Evolutionary conservation across 257 asterid species (phyloP).

Genomic region (Jasminum sambac): DNA sequence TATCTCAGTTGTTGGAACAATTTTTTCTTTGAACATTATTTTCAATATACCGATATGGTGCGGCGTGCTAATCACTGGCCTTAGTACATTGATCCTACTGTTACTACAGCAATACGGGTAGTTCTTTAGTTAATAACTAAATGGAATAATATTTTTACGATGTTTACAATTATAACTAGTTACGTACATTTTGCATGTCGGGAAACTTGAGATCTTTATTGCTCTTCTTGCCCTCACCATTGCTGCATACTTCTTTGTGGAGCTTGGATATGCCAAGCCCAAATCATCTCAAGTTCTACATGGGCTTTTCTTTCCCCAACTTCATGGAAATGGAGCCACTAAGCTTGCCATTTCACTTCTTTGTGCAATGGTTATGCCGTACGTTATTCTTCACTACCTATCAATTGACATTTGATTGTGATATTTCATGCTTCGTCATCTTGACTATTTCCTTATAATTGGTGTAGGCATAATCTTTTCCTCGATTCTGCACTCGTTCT

Average conservation of each 20-base stretch:
- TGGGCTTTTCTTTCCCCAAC: conserved; percentile 88
- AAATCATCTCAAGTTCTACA: conserved; percentile 58
- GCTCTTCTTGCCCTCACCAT: conserved; percentile 76
- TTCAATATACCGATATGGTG: conserved; percentile 85
- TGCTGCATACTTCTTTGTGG: conserved; percentile 81
- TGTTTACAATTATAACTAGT: conserved; percentile 15
- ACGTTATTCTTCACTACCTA: conserved; percentile 32
- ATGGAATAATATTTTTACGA: conserved; percentile 3
- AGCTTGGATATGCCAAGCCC: conserved; percentile 85
- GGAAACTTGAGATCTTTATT: conserved; percentile 85
- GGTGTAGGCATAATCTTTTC: conserved; percentile 91
- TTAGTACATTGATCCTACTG: conserved; percentile 82
- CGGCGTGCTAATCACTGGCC: conserved; percentile 94
- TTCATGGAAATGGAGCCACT: conserved; percentile 86
- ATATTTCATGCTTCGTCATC: background rate
- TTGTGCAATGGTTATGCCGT: conserved; percentile 99
- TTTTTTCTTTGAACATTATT: conserved; percentile 94
- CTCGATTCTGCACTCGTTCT: conserved; percentile 96
- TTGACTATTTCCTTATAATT: background rate
- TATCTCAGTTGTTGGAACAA: conserved; percentile 83
- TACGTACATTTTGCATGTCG: conserved; percentile 57
- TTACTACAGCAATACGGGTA: conserved; percentile 96
- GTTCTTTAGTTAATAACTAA: conserved; percentile 7
- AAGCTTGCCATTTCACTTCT: conserved; percentile 88
- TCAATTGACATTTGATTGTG: background rate